Evolutionary conservation across 2,329 filamentous ascomycete species (phyloP), one percentile per base, ranked within the genome.

Genomic region (Colletotrichum navitas): DNA sequence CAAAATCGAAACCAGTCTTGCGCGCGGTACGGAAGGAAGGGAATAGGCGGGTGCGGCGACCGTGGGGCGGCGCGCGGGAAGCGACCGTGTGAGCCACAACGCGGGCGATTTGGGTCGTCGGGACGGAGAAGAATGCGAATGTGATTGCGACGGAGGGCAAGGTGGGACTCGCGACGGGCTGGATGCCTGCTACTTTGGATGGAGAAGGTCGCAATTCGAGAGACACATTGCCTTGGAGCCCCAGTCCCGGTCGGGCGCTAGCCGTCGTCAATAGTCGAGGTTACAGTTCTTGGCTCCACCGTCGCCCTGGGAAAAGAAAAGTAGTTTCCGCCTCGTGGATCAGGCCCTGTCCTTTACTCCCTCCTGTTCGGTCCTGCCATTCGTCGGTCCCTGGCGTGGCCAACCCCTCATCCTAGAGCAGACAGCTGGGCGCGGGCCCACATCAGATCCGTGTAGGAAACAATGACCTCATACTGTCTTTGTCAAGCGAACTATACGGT

Each of bases 381-480:
- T 71, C 36, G 68, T 24, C 51, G 10, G n/a, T 29, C 29, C n/a
- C 21, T 2, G 21, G 2, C 32, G 11, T n/a, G 7, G 12, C 3
- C 7, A 5, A 49, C 41, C 68, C 68, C 68, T 59, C 51, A 58
- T 8, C 58, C 18, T 10, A 36, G 16, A 55, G 21, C 34, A 18
- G 52, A 6, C 29, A 34, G 52, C 52, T 63, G 51, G 63, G 45
- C 59, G 29, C 34, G 36, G 14, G 45, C 54, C 68, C 59, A 68
- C 52, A 4, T 6, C 4, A 21, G 59, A n/a, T 71, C 59, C 68
- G 68, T 71, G 65, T 47, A 21, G 52, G 5, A 34, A 60, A 63
- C 39, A 47, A 68, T 71, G 68, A 71, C 68, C 65, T 71, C 68
- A 71, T 63, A 63, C 64, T 71, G 64, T 63, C n/a, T 45, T n/a